Evolutionary conservation across 192 early-diverging fungal genomes (phyloP), one percentile per base, ranked within the genome.

Genomic region (Endogone sp.): DNA sequence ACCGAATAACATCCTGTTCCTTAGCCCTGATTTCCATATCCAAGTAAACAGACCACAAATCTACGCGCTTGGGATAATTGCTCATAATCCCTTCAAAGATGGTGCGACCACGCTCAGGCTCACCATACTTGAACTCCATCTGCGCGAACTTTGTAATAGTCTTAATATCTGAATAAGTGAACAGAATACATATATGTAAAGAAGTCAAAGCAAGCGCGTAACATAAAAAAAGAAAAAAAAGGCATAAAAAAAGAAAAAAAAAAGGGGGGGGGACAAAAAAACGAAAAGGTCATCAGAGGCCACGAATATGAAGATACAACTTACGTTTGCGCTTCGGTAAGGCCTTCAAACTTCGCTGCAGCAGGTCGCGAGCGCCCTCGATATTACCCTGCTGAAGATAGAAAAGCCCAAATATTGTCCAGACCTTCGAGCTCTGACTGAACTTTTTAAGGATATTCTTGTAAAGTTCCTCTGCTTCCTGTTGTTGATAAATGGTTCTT

Each of bases 111-210:
- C 96, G 92, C 76, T 99, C 98, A 25, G 94, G 83, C 76, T 98
- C 96, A 32, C 98, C 98, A 67, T 93, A 82, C 81, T 95, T 95
- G 85, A 98, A 98, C 84, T 99, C 98, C 84, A 98, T 87, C 76
- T 95, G 93, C 2, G 90, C 98, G 86, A 98, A 98, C 79, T 96
- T 94, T 60, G 88, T 87, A 63, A 97, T 92, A 20, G 92, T 92
- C 79, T 99, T 93, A 76, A 97, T 83, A 74, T 98, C 79, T 81
- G 65, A 49, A 22, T 30, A 31, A 65, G 67, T n/a, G n/a, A n/a
- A 44, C 27, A 62, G 28, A 25, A 71, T 21, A 3, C 49, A 77
- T 10, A 28, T 27, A 58, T 9, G 31, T 59, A 9, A 30, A 16
- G 57, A 16, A n/a, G n/a, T n/a, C n/a, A n/a, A n/a, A n/a, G n/a